Conservation (phyloP, 805 yeast genomes). For the Sugiyamaella lignohabitans region DNA sequence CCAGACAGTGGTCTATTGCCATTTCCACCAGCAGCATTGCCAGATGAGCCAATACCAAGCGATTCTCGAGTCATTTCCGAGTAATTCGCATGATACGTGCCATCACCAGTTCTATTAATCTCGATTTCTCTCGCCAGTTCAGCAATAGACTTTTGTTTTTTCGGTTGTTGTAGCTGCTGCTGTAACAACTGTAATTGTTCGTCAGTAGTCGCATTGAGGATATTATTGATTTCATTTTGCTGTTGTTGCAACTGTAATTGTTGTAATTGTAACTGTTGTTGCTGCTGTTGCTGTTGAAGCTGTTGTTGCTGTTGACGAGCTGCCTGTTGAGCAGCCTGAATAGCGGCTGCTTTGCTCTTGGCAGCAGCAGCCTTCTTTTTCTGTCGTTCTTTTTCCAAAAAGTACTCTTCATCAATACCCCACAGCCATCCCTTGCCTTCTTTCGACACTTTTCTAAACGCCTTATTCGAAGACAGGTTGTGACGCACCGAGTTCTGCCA, state of each 20-base stretch:
- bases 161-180: constrained; percentile 20
- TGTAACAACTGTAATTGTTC: background rate
- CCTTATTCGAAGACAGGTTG: constrained; percentile 77
- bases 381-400: constrained; percentile 72
- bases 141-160: constrained; percentile 28
- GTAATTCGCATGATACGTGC: constrained; percentile 8
- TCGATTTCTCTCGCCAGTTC: constrained; percentile 31
- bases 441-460: constrained; percentile 72
- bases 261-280: constrained; percentile 26
- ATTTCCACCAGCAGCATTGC: no score
- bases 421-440: constrained; percentile 95
- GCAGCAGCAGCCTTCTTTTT: constrained; percentile 43
- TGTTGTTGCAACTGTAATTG: constrained; percentile 26
- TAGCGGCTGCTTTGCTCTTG: constrained; percentile 21
- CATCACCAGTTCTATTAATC: constrained; percentile 15
- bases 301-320: constrained; percentile 11
- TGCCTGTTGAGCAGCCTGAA: constrained; percentile 14
- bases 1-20: background rate
- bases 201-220: constrained; percentile 1
- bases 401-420: constrained; percentile 83
- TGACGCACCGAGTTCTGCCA: constrained; percentile 96
- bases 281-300: constrained; percentile 19
- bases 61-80: constrained; percentile 11
- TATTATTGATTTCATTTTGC: constrained; percentile 14
- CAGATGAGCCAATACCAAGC: background rate